Conservation (phyloP, 139 green algal species). For the Marvania coccoides region DNA sequence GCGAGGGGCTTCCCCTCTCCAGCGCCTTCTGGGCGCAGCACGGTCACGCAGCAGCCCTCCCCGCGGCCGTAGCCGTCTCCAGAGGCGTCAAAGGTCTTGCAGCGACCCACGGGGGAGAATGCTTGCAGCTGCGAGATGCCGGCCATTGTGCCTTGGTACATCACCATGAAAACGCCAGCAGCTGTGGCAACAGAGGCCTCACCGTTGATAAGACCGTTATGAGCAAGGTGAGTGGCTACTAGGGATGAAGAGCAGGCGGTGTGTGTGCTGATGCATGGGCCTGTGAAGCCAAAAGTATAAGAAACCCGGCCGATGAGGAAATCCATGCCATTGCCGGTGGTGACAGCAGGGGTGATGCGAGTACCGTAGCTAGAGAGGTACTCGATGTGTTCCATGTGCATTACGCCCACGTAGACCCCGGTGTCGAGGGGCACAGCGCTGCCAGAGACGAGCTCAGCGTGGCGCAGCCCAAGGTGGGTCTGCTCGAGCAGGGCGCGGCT, state of each 20-base stretch:
- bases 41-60: slow-evolving; percentile 24
- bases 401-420: slow-evolving; percentile 6
- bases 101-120: slow-evolving; percentile 29
- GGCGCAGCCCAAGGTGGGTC: background rate
- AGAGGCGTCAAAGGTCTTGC: slow-evolving; percentile 41
- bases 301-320: slow-evolving; percentile 45
- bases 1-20: background rate
- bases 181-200: slow-evolving; percentile 19
- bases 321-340: slow-evolving; percentile 37
- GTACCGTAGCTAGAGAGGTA: slow-evolving; percentile 10
- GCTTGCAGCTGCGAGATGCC: slow-evolving; percentile 31
- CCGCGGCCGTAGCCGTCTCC: slow-evolving; percentile 49
- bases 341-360: slow-evolving; percentile 7
- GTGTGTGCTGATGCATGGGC: slow-evolving; percentile 34
- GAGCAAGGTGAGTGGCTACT: slow-evolving; percentile 57
- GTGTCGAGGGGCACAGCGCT: background rate
- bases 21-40: background rate
- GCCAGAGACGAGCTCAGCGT: slow-evolving; percentile 21
- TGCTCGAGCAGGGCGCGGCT: slow-evolving; percentile 30
- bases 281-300: slow-evolving; percentile 40
- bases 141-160: slow-evolving; percentile 26
- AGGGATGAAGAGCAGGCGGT: slow-evolving; percentile 87
- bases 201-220: slow-evolving; percentile 12
- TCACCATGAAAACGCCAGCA: slow-evolving; percentile 26
- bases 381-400: slow-evolving; percentile 9